These are phyloP conservation scores for Colletotrichum eleusines DNA, from an alignment of 2,329 filamentous ascomycete genomes.

Conservation along the genomic window DNA sequence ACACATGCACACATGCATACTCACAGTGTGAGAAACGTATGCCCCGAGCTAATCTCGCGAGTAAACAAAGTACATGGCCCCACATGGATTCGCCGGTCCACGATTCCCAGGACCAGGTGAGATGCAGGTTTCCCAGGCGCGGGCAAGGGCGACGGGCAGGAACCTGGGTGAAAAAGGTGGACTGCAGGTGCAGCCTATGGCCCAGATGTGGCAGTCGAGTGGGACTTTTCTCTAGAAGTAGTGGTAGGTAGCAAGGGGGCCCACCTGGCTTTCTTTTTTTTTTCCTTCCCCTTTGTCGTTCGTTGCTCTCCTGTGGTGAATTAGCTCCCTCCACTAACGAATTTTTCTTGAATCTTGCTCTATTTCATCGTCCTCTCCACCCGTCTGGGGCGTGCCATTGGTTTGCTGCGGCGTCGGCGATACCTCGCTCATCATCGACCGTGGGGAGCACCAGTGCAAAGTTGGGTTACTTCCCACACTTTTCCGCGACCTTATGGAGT, in stretches of 20 bases:
- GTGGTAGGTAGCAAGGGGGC: constrained; percentile 25
- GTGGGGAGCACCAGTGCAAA: constrained; percentile 23
- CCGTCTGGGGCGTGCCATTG: constrained; percentile 22
- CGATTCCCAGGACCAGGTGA: constrained; percentile 38
- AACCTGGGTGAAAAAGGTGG: constrained; percentile 11
- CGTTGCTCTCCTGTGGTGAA: constrained; percentile 18
- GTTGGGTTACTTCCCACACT: constrained; percentile 6
- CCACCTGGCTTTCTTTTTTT: background rate
- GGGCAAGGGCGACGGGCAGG: constrained; percentile 28
- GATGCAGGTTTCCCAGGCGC: constrained; percentile 34
- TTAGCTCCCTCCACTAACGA: constrained; percentile 14
- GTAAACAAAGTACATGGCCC: constrained; percentile 38
- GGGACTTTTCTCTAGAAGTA: constrained; percentile 9
- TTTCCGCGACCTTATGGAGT: constrained; percentile 32
- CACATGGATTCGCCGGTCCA: constrained; percentile 39
- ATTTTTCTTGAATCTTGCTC: background rate
- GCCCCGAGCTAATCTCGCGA: constrained; percentile 32
- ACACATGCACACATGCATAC: background rate
- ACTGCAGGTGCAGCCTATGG: constrained; percentile 9
- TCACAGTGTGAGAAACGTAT: constrained; percentile 26
- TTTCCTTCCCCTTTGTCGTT: background rate
- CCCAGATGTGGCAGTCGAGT: constrained; percentile 27
- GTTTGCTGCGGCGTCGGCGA: constrained; percentile 37
- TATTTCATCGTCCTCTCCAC: constrained; percentile 23
- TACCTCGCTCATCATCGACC: constrained; percentile 37